Base-by-base conservation (phyloP, 2,329 filamentous ascomycete genomes). In the Hypoxylon sp. region DNA sequence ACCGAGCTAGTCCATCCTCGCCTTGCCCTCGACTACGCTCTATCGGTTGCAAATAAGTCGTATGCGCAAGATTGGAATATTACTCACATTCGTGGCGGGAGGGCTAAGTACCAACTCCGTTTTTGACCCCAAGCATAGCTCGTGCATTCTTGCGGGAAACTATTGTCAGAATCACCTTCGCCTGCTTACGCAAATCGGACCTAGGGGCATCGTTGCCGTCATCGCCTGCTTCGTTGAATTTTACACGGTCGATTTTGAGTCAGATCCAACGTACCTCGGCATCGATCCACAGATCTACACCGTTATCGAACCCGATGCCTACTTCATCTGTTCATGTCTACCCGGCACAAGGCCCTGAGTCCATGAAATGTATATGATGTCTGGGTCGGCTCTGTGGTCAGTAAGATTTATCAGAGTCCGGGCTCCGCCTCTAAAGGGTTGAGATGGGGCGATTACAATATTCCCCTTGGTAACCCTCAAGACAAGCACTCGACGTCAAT, bases 291-390 rank as follows among this genome's bases (percentile, higher is more conserved):
- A 39, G 10, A 35, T 31, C 1, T 48, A 39, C 32, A 24, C 17
- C 5, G 39, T 51, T 17, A 51, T 59, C 19, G 56, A 59, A n/a
- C 19, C 24, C 1, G 4, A 21, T 50, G 31, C 46, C 5, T 59
- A 59, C 17, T 59, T 59, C n/a, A 51, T 59, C 24, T 59, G 44
- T 6, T 51, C 56, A 3, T 59, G 56, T 19, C n/a, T 59, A 4
- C 56, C 56, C 1, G 46, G 35, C 1, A 51, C 10, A 13, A 37
- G 32, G 32, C 32, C 32, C 11, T 15, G 8, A 4, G 10, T 37
- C 5, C 11, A 4, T 37, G 24, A 27, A 3, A 27, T 37, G 32
- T 11, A 37, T 37, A 37, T 15, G 10, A 37, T 11, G 11, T 3
- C 11, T 11, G 32, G 32, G 4, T 37, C 11, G 32, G 32, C 10